These are phyloP conservation scores for Draba incana DNA, from an alignment of 345 rosid genomes.

Conservation along the genomic window DNA sequence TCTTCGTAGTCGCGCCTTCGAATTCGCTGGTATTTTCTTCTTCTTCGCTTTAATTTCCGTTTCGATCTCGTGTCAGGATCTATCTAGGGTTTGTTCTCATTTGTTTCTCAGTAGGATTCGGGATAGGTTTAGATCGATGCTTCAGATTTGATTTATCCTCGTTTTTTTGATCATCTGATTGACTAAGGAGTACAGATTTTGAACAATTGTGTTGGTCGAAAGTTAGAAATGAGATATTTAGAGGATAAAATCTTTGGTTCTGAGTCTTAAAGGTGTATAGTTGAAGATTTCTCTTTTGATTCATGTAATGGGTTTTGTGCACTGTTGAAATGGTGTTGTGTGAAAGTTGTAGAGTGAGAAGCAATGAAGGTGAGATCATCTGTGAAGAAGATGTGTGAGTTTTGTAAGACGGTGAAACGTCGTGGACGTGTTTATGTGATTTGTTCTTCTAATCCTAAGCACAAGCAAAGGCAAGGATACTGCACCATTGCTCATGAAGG, in stretches of 20 bases:
- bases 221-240: conserved; percentile 24
- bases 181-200: not conserved
- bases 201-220: not conserved
- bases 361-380: conserved; percentile 91
- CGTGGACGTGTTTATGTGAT: conserved; percentile 81
- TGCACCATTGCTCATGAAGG: conserved; percentile 57
- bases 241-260: not conserved
- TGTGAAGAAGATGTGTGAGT: conserved; percentile 97
- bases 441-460: conserved; percentile 80
- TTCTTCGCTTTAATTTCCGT: not conserved
- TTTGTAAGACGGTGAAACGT: conserved; percentile 81
- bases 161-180: not conserved
- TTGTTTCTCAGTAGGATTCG: not conserved
- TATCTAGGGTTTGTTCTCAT: conserved; percentile 3
- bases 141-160: conserved; percentile 11
- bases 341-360: conserved; percentile 36
- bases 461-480: conserved; percentile 88
- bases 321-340: conserved; percentile 1
- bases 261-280: conserved; percentile 12
- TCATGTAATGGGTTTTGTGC: conserved; percentile 4
- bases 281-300: not conserved
- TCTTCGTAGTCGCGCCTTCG: conserved; percentile 36
- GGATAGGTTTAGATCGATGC: conserved; percentile 10
- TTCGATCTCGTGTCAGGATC: conserved; percentile 26
- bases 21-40: conserved; percentile 32